phyloP scores from a whole-genome alignment of 2,329 filamentous ascomycete genomes.

The Calonectria montana region DNA sequence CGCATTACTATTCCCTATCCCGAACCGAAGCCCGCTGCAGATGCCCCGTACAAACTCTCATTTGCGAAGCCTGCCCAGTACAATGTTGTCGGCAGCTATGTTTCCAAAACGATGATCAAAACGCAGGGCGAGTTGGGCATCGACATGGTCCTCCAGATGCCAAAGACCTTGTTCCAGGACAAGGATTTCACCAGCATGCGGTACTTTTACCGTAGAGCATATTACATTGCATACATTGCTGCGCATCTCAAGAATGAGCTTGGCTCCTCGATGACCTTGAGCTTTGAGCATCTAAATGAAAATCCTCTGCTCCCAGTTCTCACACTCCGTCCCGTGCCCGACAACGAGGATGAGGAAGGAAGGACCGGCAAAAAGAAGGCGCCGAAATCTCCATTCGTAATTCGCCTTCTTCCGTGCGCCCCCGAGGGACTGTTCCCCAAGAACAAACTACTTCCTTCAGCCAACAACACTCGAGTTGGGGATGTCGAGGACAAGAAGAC shows the following conservation, averaged over 20 bases:
- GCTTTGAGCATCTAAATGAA: conserved; percentile 76
- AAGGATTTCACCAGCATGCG: conserved; percentile 95
- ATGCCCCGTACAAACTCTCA: conserved; percentile 84
- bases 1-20: conserved; percentile 86
- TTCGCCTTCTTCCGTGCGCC: conserved; percentile 83
- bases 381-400: conserved; percentile 60
- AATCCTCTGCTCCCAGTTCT: conserved; percentile 82
- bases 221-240: conserved; percentile 87
- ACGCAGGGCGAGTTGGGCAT: conserved; percentile 69
- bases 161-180: conserved; percentile 82
- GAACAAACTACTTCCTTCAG: conserved; percentile 76
- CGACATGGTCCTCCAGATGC: conserved; percentile 91
- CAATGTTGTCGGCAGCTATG: conserved; percentile 91
- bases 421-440: conserved; percentile 76
- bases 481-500: conserved; percentile 57
- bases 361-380: conserved; percentile 41
- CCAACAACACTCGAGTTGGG: conserved; percentile 75
- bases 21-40: conserved; percentile 78
- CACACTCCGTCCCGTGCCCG: conserved; percentile 52
- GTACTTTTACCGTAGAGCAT: conserved; percentile 95
- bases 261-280: conserved; percentile 64
- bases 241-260: conserved; percentile 72
- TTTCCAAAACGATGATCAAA: conserved; percentile 78
- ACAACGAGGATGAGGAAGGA: conserved; percentile 32
- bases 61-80: conserved; percentile 81